Evolutionary conservation across 768 basidiomycete species (phyloP).

Genomic region (Omphalotus guepiniiformis): DNA sequence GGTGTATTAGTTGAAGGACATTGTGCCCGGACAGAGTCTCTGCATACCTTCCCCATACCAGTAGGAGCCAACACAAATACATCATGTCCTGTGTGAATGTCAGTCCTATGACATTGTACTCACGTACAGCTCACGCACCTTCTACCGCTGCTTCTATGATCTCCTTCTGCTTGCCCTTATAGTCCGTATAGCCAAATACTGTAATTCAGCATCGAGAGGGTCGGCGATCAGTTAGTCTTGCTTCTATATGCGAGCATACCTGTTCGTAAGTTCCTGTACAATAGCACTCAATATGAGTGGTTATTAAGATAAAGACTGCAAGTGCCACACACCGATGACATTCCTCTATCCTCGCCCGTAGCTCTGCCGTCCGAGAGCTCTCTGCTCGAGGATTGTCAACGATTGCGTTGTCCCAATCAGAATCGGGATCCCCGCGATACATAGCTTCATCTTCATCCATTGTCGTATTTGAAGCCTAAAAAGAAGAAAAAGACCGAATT

Average conservation of each 20-base stretch:
- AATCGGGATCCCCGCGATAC: no score
- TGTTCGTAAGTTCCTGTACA: slow-evolving; percentile 3
- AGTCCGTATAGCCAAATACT: slow-evolving; percentile 69
- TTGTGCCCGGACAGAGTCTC: no score
- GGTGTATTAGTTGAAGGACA: background rate
- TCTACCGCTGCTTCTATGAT: slow-evolving; percentile 67
- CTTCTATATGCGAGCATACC: background rate
- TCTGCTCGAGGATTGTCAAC: no score
- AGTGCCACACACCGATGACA: slow-evolving; percentile 14
- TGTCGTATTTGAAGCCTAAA: no score
- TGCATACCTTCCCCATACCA: slow-evolving; percentile 88
- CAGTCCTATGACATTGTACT: background rate
- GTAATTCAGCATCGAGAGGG: background rate
- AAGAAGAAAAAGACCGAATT: no score
- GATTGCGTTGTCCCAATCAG: no score
- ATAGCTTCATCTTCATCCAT: no score
- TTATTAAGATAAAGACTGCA: background rate
- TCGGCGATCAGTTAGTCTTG: background rate
- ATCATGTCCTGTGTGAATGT: slow-evolving; percentile 49
- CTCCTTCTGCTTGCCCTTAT: slow-evolving; percentile 75
- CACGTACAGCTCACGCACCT: slow-evolving; percentile 33
- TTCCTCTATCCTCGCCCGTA: slow-evolving; percentile 11
- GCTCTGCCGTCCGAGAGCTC: slow-evolving; percentile 11
- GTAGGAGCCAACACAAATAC: slow-evolving; percentile 82
- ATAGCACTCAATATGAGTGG: background rate